Base-by-base conservation (phyloP, 2,329 filamentous ascomycete species). In the Epichloe scottii region DNA sequence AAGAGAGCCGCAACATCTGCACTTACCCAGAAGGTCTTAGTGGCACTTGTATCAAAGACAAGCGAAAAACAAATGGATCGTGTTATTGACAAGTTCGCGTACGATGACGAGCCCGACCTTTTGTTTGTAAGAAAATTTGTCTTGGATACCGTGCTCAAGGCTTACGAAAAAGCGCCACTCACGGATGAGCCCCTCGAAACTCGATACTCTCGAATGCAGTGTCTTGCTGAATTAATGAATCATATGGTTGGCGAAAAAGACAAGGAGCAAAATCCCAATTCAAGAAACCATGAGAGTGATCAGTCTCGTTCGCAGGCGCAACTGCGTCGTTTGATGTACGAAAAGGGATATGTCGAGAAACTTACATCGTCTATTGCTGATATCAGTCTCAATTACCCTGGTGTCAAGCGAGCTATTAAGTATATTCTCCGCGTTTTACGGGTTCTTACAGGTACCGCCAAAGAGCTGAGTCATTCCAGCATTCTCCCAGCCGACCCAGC, bases 61-160 rank as follows among this genome's bases (percentile, higher is more conserved):
- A 84, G 82, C 40, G 93, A 98, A 67, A 82, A 81, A 55, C 75
- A 78, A 2, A 67, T 79, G 14, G 76, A 82, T 42, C 81, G 76
- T 51, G 66, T 61, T 47, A 74, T 70, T 50, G 78, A 79, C 58
- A 77, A 70, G 54, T 84, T 74, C 56, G 80, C 81, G 48, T 79
- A 80, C 40, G 87, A 93, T 50, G 85, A 89, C 46, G 88, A 95
- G 58, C 75, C 84, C 1, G 88, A 94, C 61, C 77, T 99, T 19
- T 75, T 91, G 1, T 97, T 95, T 62, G 90, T 98, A 40, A 87
- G 93, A 51, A 89, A 87, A 56, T 97, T 97, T 60, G 91, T 96
- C 17, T 76, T 98, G 3, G 94, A 98, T 65, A 95, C 94, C 60
- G 83, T 93, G 33, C 72, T 97, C 33, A 91, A 89, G 61, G 86